Conservation (phyloP, 306 rosid genomes). For the Delonix regia region DNA sequence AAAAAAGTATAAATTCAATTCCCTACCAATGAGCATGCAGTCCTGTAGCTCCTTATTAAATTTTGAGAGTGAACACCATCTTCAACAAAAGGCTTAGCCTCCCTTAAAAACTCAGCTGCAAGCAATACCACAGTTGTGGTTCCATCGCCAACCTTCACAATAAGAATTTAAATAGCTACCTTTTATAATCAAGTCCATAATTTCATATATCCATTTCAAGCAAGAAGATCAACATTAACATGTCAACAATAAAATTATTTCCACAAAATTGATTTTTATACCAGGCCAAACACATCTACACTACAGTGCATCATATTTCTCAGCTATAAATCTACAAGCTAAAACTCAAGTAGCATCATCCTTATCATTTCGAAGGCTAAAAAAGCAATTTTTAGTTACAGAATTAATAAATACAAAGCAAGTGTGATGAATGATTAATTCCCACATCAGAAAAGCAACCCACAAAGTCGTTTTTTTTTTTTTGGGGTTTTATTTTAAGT, state of each 20-base stretch:
- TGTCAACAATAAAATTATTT: background rate
- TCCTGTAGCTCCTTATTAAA: conserved; percentile 79
- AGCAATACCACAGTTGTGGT: conserved; percentile 95
- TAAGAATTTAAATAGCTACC: background rate
- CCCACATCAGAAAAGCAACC: too few species aligned
- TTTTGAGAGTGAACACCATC: conserved; percentile 92
- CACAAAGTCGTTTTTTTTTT: background rate
- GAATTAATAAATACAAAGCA: too few species aligned
- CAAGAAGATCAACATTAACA: background rate
- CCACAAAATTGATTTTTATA: background rate
- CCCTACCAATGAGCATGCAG: conserved; percentile 70
- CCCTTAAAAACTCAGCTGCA: conserved; percentile 87
- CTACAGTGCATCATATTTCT: background rate
- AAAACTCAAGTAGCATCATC: too few species aligned
- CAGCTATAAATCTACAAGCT: background rate
- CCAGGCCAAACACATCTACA: background rate
- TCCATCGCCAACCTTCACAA: conserved; percentile 91
- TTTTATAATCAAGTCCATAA: background rate
- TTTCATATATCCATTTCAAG: background rate
- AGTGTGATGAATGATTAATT: too few species aligned
- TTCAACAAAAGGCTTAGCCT: conserved; percentile 94
- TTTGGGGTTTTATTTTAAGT: background rate
- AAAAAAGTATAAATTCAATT: background rate
- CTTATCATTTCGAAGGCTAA: too few species aligned
- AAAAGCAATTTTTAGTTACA: too few species aligned